Percentiles rank a stretch among this genome's conserved stretches.
Evolutionary conservation across 2,329 filamentous ascomycete species (phyloP).

Genomic region (Bipolaris zeicola): DNA sequence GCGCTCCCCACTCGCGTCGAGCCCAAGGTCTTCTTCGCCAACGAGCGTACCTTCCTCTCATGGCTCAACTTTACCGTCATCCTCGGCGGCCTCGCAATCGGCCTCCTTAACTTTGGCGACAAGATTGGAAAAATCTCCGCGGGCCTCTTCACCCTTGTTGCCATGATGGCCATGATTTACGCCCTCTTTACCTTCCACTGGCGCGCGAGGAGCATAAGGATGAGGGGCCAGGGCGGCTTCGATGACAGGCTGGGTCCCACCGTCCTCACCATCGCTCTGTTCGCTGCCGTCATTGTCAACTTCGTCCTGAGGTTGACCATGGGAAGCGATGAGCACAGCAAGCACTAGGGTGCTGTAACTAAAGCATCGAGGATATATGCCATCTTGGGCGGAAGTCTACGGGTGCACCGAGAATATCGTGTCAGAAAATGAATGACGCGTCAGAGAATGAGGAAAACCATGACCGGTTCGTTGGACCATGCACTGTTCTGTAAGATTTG

Average conservation of each 20-base stretch:
- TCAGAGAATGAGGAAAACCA: not conserved
- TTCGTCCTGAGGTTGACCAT: slow-evolving; percentile 69
- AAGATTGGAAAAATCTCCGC: slow-evolving; percentile 91
- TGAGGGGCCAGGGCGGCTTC: slow-evolving; percentile 91
- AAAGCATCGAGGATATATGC: not conserved
- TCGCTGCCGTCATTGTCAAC: slow-evolving; percentile 93
- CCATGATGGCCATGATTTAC: slow-evolving; percentile 94
- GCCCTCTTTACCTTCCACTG: slow-evolving; percentile 95
- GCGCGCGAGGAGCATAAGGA: slow-evolving; percentile 89
- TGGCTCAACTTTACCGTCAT: slow-evolving; percentile 99
- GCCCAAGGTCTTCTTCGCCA: slow-evolving; percentile 99
- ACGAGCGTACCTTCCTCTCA: slow-evolving; percentile 97
- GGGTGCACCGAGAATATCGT: not conserved
- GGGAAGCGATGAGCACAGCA: slow-evolving; percentile 21
- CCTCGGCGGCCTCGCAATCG: slow-evolving; percentile 92
- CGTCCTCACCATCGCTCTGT: slow-evolving; percentile 81
- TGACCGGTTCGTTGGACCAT: not conserved
- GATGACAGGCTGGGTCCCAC: slow-evolving; percentile 96
- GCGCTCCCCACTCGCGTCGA: slow-evolving; percentile 97
- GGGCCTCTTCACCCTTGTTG: slow-evolving; percentile 90
- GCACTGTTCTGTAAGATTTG: not conserved
- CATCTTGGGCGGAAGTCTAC: not conserved
- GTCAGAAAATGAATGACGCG: not conserved
- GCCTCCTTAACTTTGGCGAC: slow-evolving; percentile 98
- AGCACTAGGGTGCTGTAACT: slow-evolving; percentile 4